Conservation (phyloP, 768 basidiomycete genomes). For the Phlegmacium glaucopus region DNA sequence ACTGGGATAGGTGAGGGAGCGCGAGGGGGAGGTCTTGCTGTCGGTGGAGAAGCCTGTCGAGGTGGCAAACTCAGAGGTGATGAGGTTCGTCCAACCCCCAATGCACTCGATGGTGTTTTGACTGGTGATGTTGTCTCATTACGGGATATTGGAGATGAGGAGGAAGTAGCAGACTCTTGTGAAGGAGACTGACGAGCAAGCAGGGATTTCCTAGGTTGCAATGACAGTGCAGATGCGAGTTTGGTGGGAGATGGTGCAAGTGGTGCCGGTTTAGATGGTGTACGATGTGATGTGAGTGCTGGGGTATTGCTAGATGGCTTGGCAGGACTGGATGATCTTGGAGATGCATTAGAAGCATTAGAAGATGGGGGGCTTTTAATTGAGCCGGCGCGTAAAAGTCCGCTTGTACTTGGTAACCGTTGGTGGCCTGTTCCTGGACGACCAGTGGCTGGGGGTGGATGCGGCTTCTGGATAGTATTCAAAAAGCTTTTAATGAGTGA, state of each 20-base stretch:
- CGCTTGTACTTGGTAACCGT: slow-evolving; percentile 50
- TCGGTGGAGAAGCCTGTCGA: slow-evolving; percentile 22
- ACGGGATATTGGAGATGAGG: slow-evolving; percentile 29
- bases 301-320: slow-evolving; percentile 36
- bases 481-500: slow-evolving; percentile 2
- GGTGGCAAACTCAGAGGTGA: slow-evolving; percentile 37
- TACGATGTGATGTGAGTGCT: slow-evolving; percentile 16
- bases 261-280: slow-evolving; percentile 20
- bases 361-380: slow-evolving; percentile 41
- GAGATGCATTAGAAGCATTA: slow-evolving; percentile 46
- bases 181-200: slow-evolving; percentile 40
- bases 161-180: slow-evolving; percentile 28
- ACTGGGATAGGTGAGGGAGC: slow-evolving; percentile 27
- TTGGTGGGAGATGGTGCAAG: slow-evolving; percentile 53
- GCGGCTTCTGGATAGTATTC: slow-evolving; percentile 2
- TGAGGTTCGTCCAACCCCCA: slow-evolving; percentile 31
- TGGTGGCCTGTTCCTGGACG: slow-evolving; percentile 42
- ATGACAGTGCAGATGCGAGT: slow-evolving; percentile 40
- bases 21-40: slow-evolving; percentile 20
- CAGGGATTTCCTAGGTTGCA: slow-evolving; percentile 50
- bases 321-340: slow-evolving; percentile 64
- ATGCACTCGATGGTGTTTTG: slow-evolving; percentile 16
- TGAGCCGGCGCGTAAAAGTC: slow-evolving; percentile 37
- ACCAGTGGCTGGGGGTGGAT: slow-evolving; percentile 20
- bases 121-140: slow-evolving; percentile 22